Percentiles rank a stretch among this genome's conserved stretches.
phyloP scores from a whole-genome alignment of 2,329 filamentous ascomycete genomes.

The Ascochyta viciae-villosae region DNA sequence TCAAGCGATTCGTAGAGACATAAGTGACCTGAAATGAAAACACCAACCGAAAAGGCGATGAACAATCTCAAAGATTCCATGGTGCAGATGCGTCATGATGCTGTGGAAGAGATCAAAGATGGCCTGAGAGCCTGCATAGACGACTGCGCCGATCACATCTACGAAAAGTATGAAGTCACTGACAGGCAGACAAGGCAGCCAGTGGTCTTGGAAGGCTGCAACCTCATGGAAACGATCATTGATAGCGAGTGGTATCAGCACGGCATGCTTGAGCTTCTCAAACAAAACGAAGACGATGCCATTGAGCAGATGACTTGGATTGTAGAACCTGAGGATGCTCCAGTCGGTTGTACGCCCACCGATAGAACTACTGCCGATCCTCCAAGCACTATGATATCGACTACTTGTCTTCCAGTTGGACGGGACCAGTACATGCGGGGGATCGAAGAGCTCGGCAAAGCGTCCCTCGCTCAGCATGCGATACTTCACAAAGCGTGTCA shows the following conservation, averaged over 20 bases:
- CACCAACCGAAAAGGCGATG: neutral
- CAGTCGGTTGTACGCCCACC: neutral
- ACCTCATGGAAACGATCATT: neutral
- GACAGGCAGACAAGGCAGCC: neutral
- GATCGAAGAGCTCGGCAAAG: neutral
- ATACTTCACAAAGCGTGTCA: neutral
- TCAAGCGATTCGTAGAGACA: no score
- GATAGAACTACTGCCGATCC: neutral
- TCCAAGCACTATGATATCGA: neutral
- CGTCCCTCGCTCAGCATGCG: neutral
- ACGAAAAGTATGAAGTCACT: neutral
- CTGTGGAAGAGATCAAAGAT: neutral
- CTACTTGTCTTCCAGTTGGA: neutral
- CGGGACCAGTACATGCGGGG: neutral
- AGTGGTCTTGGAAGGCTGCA: neutral
- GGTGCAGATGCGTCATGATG: neutral
- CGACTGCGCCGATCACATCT: neutral
- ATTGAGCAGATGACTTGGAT: constrained; percentile 5
- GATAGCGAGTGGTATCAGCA: neutral
- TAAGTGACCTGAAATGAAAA: neutral
- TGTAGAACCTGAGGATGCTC: neutral
- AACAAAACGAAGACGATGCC: neutral
- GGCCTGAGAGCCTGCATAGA: neutral
- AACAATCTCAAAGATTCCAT: neutral
- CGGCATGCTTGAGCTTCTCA: neutral